Base-by-base conservation (phyloP, 805 yeast genomes). In the Yamadazyma takamatsuzukensis region DNA sequence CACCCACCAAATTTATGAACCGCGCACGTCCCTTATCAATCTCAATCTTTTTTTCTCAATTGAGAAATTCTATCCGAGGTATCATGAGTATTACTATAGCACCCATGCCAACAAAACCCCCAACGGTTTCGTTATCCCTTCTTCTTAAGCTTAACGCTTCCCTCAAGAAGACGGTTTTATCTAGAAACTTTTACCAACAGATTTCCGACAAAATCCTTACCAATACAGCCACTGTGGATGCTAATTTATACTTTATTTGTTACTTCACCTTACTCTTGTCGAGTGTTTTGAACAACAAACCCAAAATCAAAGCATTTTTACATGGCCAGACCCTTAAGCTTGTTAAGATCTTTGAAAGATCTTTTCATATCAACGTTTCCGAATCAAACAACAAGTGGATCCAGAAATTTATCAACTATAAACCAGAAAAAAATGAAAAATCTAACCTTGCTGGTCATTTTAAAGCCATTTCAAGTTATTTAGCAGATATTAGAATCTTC, bases 401-500 rank as follows among this genome's bases (percentile, higher is more conserved):
- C 13, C 30, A 39, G 10, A 29, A 27, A 12, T 26, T 41, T 15
- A n/a, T 22, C n/a, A n/a, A 26, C 11, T 29, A 36, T 12, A 34
- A 29, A 17, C 40, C 42, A 9, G 28, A 30, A 6, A 18, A 19
- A 21, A 30, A 36, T 11, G 13, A 28, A 13, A 32, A 29, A 7
- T 43, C 54, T 7, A 42, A 47, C 4, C 45, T 61, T 27, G 70
- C 67, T 2, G 53, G 47, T 2, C 63, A 63, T 43, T 53, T 66
- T 30, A 59, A 61, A 32, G 43, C 48, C 2, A 49, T 64, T 13
- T 61, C 65, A 13, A 45, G 60, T 2, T 66, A 66, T 43, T 33
- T 66, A 6, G 47, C 70, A 3, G 72, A 66, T 39, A 43, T 64
- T 4, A 53, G 72, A 21, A 66, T 66, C 27, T 66, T 66, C 52